Percentiles rank a stretch among this genome's conserved stretches.
Conservation (phyloP, 129 eudicot genomes). For the Flaveria ramosissima region DNA sequence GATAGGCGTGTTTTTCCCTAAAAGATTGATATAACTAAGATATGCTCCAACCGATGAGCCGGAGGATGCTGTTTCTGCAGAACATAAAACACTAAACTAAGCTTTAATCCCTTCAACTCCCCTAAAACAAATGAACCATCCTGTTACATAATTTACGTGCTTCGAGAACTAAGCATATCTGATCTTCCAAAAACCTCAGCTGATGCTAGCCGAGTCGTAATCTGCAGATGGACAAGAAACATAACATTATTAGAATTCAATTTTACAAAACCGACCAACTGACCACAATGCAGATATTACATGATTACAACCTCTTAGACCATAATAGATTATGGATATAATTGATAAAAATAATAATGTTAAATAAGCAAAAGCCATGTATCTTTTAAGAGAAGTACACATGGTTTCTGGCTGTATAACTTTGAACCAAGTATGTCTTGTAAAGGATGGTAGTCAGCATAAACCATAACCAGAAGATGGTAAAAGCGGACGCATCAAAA, state of each 20-base stretch:
- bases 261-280: neutral
- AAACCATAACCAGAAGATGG: no score
- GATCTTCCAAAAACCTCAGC: slow-evolving; percentile 22
- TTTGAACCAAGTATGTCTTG: no score
- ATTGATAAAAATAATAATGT: neutral
- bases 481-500: neutral
- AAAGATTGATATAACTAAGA: slow-evolving; percentile 5
- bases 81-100: slow-evolving; percentile 1
- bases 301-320: neutral
- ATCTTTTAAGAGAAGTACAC: no score
- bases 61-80: neutral
- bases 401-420: no score
- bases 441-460: no score
- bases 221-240: neutral
- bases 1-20: neutral
- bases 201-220: slow-evolving; percentile 26
- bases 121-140: slow-evolving; percentile 14
- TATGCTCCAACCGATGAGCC: neutral
- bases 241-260: neutral
- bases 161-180: slow-evolving; percentile 18
- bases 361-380: neutral
- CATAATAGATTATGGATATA: neutral
- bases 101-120: neutral
- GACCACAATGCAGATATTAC: neutral
- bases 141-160: slow-evolving; percentile 11